Conservation (phyloP, 176 grass and related monocot species). For the Urochloa ruziziensis region DNA sequence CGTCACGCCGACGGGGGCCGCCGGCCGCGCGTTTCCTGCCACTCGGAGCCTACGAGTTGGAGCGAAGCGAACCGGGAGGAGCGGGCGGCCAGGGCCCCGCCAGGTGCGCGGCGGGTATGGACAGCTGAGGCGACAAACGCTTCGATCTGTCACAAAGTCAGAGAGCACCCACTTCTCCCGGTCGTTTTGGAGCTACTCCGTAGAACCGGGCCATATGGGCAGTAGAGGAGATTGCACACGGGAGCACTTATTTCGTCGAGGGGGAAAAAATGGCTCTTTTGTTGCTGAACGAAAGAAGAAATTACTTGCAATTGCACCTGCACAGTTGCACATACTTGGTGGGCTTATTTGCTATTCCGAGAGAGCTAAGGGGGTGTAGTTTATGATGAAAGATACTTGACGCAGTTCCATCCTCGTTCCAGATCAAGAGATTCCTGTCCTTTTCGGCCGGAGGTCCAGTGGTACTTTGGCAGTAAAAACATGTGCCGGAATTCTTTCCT, state of each 20-base stretch:
- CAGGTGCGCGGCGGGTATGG: not conserved
- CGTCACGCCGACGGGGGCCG: not conserved
- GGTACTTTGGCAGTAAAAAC: conserved; percentile 16
- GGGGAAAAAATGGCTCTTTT: too few relatives aligned
- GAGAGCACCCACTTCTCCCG: not conserved
- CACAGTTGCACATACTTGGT: not conserved
- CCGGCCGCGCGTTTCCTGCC: not conserved
- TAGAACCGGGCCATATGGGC: not conserved
- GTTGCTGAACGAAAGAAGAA: not conserved
- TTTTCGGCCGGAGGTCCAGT: conserved; percentile 17
- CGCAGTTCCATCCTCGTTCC: not conserved
- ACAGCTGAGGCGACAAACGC: not conserved
- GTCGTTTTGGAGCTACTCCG: too few relatives aligned
- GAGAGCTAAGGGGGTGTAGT: not conserved
- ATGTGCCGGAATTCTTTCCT: conserved; percentile 9
- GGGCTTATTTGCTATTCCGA: not conserved
- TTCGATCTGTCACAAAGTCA: not conserved
- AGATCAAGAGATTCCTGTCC: not conserved
- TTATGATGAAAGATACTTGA: not conserved
- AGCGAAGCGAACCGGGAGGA: not conserved
- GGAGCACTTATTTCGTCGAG: not conserved
- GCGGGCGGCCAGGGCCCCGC: not conserved
- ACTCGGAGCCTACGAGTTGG: not conserved
- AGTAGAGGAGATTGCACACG: not conserved
- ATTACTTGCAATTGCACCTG: too few relatives aligned